Percentiles rank a stretch among this genome's conserved stretches.
Conservation (phyloP, 768 basidiomycete genomes). For the Cubamyces lactineus region DNA sequence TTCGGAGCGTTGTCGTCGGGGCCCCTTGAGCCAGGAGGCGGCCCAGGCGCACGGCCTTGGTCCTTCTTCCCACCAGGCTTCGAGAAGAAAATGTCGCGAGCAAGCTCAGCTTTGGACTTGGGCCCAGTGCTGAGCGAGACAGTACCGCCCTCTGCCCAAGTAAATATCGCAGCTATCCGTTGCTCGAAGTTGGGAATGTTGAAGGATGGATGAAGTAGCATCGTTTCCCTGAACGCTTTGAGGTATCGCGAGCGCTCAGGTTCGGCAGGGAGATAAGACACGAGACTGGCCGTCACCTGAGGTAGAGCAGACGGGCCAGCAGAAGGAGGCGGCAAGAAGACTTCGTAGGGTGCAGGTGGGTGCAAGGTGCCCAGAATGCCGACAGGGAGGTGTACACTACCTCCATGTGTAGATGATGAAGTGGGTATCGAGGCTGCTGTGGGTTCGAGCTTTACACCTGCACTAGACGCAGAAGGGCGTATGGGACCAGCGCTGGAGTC, state of each 20-base stretch:
- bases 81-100: conserved; percentile 31
- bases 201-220: conserved; percentile 54
- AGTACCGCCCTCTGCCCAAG: conserved; percentile 39
- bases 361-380: conserved; percentile 15
- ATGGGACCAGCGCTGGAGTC: conserved; percentile 13
- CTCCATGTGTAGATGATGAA: conserved; percentile 5
- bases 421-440: conserved; percentile 32
- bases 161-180: conserved; percentile 49
- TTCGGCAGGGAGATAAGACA: conserved; percentile 45
- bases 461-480: conserved; percentile 18
- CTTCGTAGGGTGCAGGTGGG: conserved; percentile 22
- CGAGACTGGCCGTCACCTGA: conserved; percentile 43
- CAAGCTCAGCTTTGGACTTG: conserved; percentile 29
- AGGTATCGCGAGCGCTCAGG: conserved; percentile 43
- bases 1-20: conserved; percentile 22
- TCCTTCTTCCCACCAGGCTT: conserved; percentile 24
- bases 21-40: conserved; percentile 6
- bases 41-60: conserved; percentile 27
- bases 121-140: conserved; percentile 6
- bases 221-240: conserved; percentile 43
- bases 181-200: conserved; percentile 51
- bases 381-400: neutral
- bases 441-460: conserved; percentile 42
- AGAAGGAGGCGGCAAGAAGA: conserved; percentile 22
- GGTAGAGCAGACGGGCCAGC: conserved; percentile 23